Percentiles rank a stretch among this genome's conserved stretches.
Evolutionary conservation across 2,329 filamentous ascomycete genomes (phyloP).

Genomic region (Xylariaceae sp.): DNA sequence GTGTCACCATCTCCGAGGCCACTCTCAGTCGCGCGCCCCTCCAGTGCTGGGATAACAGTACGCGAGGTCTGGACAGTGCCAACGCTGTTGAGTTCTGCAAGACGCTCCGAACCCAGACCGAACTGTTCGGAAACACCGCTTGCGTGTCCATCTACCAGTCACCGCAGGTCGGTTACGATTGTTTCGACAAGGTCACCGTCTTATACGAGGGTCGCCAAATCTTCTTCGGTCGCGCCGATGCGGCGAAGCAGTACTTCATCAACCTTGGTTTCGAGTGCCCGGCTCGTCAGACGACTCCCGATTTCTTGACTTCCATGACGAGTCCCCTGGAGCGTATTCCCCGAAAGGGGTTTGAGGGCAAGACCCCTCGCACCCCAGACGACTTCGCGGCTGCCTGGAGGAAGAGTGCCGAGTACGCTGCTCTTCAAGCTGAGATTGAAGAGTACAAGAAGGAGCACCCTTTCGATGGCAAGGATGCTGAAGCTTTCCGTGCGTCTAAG

Average conservation of each 20-base stretch:
- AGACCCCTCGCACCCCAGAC: slow-evolving; percentile 54
- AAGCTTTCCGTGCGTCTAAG: slow-evolving; percentile 51
- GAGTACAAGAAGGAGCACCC: slow-evolving; percentile 50
- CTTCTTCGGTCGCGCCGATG: slow-evolving; percentile 55
- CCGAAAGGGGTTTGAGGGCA: slow-evolving; percentile 51
- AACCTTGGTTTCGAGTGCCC: slow-evolving; percentile 64
- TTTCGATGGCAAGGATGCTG: slow-evolving; percentile 51
- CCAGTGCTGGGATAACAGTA: slow-evolving; percentile 69
- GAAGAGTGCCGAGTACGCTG: slow-evolving; percentile 46
- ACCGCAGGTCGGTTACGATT: slow-evolving; percentile 58
- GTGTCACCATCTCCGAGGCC: slow-evolving; percentile 59
- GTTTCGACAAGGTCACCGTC: slow-evolving; percentile 55
- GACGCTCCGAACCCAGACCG: slow-evolving; percentile 59
- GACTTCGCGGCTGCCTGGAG: slow-evolving; percentile 58
- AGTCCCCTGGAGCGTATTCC: slow-evolving; percentile 52
- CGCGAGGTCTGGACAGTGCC: slow-evolving; percentile 67
- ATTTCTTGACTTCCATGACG: slow-evolving; percentile 69
- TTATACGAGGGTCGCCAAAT: slow-evolving; percentile 58
- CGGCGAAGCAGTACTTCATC: slow-evolving; percentile 61
- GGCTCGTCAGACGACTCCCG: slow-evolving; percentile 61
- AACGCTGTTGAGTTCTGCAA: slow-evolving; percentile 72
- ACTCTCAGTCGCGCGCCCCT: slow-evolving; percentile 54
- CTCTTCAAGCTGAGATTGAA: slow-evolving; percentile 51
- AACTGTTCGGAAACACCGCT: slow-evolving; percentile 61
- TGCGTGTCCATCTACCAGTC: slow-evolving; percentile 72